Base-by-base conservation (phyloP, 495 filamentous ascomycete species). In the Cercophora newfieldiana region DNA sequence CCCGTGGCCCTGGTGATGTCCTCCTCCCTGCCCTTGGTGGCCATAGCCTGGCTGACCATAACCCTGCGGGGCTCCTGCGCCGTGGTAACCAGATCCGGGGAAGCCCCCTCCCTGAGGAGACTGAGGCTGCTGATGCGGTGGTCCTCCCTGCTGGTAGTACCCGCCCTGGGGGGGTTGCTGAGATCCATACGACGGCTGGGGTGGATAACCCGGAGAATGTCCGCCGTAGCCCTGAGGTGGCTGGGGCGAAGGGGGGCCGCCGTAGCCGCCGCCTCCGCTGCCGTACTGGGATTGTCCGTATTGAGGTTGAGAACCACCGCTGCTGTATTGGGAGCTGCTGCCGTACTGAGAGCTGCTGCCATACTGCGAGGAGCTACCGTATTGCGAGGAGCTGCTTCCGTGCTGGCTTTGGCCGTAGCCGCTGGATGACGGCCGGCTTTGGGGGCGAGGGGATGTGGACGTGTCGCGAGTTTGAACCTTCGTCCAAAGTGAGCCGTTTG, bases 401-500 rank as follows among this genome's bases (percentile, higher is more conserved):
- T 58, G 25, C 0, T 37, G 2, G 10, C 24, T 24, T 2, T 49
- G 50, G 29, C 56, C 61, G 47, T 50, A 56, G 1, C 63, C 67
- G 0, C 53, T 29, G n/a, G 66, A 33, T 3, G 30, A 14, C 18
- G 55, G 8, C 5, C 64, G 24, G 26, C 50, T 51, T 1, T 12
- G 29, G n/a, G 54, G 54, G 44, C 26, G 55, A 33, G 44, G 59
- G 18, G 71, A 72, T 16, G 50, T 59, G 7, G 66, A 63, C 0
- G 55, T 48, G 19, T 72, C 70, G 12, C 69, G 61, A 7, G 55
- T 66, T 44, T 71, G 75, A 44, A 85, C 78, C 59, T 86, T 77
- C n/a, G 74, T 72, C 84, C 84, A 86, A 3, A 86, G 77, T 0
- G 81, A 83, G 0, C 79, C 80, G 0, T 76, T 71, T 0, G 81